phyloP scores from a whole-genome alignment of 192 early-diverging fungal genomes.

The Phycomyces nitens region DNA sequence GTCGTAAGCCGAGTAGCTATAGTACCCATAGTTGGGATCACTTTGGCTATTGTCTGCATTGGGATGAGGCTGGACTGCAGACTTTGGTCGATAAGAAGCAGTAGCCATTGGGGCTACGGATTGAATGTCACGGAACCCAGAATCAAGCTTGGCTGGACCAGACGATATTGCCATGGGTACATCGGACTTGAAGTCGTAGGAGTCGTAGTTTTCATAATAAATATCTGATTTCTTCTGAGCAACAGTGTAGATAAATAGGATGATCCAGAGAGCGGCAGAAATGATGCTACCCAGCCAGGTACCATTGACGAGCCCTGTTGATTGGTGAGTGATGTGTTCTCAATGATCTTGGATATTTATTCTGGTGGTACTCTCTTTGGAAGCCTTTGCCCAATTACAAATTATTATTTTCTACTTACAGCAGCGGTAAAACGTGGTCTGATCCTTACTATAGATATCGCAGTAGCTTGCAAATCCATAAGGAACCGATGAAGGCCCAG shows the following conservation, averaged over 20 bases:
- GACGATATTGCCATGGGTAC: conserved; percentile 4
- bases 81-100: no score
- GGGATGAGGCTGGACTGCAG: no score
- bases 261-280: conserved; percentile 4
- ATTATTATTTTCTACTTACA: conserved; percentile 4
- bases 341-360: background rate
- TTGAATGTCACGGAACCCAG: no score
- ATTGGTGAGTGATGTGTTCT: background rate
- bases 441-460: background rate
- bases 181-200: conserved; percentile 12
- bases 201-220: conserved; percentile 8
- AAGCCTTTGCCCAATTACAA: background rate
- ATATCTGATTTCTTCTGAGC: conserved; percentile 6
- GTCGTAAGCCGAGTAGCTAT: no score
- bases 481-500: background rate
- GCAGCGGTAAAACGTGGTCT: conserved; percentile 7
- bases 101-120: no score
- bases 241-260: conserved; percentile 10
- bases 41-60: no score
- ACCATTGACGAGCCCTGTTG: conserved; percentile 13
- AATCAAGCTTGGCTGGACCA: no score
- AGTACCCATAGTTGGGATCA: no score
- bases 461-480: conserved; percentile 10
- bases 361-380: background rate
- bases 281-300: conserved; percentile 11